Evolutionary conservation across 179 eudicot genomes (phyloP), one percentile per base, ranked within the genome.

Genomic region (Beta lomatogona): DNA sequence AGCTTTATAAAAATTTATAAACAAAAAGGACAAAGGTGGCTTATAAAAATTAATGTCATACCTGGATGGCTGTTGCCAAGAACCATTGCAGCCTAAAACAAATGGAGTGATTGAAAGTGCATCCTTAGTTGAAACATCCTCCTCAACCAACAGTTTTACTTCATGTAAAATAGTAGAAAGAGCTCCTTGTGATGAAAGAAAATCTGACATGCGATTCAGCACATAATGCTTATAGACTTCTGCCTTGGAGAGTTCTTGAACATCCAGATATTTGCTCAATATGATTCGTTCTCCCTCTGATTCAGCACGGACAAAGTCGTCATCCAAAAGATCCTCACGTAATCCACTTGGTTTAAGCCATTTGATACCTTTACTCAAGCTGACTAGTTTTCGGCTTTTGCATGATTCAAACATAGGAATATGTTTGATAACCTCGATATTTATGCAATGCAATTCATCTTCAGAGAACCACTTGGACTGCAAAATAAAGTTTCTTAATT

Each of bases 391-490:
- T 87, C 99, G 89, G 87, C 91, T 92, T 87, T 81, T 86, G 81
- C 87, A 93, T 59, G 97, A 88, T 91, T 93, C 98, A 89, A 97
- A 97, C 91, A 97, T 89, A 28, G 99, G 99, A 83, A 97, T 89
- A 22, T 84, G 84, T 86, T 89, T 95, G 65, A 97, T 88, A 72
- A 89, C 86, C 76, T 89, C 86, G 61, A 93, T 87, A 80, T 89
- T 92, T 65, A 68, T 85, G 50, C 81, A 84, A 86, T 80, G 87
- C 90, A 94, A 85, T 22, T 81, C 87, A 80, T 81, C 88, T 83
- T 89, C 98, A 85, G 83, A 80, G 83, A 93, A 97, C 99, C 99
- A 97, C 90, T 92, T 97, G 31, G 94, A 93, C 87, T 95, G 99
- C 79, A 97, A 90, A 92, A 97, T 88, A 90, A 93, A 97, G 84